A percentile compares a stretch with the other conserved stretches of the same genome.
These are phyloP conservation scores for Aspergillus pseudonomiae DNA, from an alignment of 2,329 filamentous ascomycete species.

Conservation along the genomic window DNA sequence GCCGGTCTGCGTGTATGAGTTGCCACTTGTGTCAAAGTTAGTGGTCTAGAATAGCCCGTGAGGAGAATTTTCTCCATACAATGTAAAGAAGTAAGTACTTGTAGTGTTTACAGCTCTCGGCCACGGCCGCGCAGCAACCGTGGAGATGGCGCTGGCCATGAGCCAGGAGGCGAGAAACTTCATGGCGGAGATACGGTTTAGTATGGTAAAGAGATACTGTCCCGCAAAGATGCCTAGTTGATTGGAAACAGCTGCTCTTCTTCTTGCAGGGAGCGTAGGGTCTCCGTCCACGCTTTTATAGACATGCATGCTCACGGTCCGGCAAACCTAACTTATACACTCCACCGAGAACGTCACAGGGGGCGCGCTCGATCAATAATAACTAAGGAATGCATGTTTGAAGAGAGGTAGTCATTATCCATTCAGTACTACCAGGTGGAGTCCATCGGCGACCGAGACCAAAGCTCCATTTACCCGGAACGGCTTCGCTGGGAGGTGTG, in stretches of 20 bases:
- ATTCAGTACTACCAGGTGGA: not conserved
- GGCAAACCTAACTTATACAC: not conserved
- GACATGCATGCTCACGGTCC: not conserved
- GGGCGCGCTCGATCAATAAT: not conserved
- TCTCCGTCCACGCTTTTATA: not conserved
- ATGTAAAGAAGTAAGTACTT: constrained; percentile 45
- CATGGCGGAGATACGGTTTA: constrained; percentile 6
- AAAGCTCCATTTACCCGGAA: constrained; percentile 2
- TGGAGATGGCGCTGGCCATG: constrained; percentile 14
- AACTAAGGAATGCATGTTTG: constrained; percentile 3
- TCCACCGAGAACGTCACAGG: not conserved
- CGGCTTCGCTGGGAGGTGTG: not conserved
- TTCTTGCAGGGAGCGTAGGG: not conserved
- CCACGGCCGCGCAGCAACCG: constrained; percentile 23
- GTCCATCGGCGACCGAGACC: not conserved
- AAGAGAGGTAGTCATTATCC: not conserved
- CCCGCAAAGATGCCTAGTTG: not conserved
- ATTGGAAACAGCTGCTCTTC: not conserved
- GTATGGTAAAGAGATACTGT: not conserved
- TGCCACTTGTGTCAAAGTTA: constrained; percentile 47
- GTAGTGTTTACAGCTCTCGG: constrained; percentile 9
- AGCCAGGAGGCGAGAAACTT: constrained; percentile 14
- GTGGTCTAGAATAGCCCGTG: not conserved
- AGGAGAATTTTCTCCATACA: constrained; percentile 30
- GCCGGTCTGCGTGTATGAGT: constrained; percentile 63